These are phyloP conservation scores for Macrocybe gigantea DNA, from an alignment of 768 basidiomycete species.

Conservation along the genomic window DNA sequence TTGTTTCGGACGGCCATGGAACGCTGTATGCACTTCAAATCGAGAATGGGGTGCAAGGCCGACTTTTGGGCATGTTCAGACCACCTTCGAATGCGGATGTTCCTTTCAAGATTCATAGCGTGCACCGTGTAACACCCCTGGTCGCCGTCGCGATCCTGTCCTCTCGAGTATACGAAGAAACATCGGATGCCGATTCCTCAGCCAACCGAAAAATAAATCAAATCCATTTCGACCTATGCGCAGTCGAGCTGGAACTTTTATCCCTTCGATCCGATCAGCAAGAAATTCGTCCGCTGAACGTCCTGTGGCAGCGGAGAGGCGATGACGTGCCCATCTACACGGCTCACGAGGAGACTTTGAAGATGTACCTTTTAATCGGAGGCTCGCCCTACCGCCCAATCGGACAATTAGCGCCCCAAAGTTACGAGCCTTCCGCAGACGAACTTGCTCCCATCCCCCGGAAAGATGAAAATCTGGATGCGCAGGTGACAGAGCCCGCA, in stretches of 20 bases:
- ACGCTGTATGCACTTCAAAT: constrained; percentile 54
- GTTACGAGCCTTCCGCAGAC: constrained; percentile 55
- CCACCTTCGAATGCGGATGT: constrained; percentile 32
- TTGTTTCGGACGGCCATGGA: constrained; percentile 72
- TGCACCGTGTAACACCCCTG: constrained; percentile 30
- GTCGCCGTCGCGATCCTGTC: constrained; percentile 49
- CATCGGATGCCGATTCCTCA: constrained; percentile 10
- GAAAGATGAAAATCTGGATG: constrained; percentile 49
- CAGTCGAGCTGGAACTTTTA: constrained; percentile 44
- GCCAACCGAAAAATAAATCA: constrained; percentile 19
- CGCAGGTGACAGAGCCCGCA: constrained; percentile 21
- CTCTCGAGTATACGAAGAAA: constrained; percentile 40
- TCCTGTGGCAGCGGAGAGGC: constrained; percentile 68
- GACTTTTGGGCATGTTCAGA: constrained; percentile 48
- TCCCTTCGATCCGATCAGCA: constrained; percentile 19
- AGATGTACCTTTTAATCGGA: constrained; percentile 52
- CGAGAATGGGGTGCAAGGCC: constrained; percentile 28
- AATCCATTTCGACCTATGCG: constrained; percentile 61
- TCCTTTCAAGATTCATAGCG: constrained; percentile 26
- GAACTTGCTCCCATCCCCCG: constrained; percentile 71
- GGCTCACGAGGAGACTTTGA: constrained; percentile 36
- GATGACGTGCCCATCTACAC: constrained; percentile 62
- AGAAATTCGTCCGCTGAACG: constrained; percentile 33
- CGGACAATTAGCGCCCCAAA: constrained; percentile 19
- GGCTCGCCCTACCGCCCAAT: constrained; percentile 47